Base-by-base conservation (phyloP, 495 filamentous ascomycete species). In the Endocarpon pusillum region DNA sequence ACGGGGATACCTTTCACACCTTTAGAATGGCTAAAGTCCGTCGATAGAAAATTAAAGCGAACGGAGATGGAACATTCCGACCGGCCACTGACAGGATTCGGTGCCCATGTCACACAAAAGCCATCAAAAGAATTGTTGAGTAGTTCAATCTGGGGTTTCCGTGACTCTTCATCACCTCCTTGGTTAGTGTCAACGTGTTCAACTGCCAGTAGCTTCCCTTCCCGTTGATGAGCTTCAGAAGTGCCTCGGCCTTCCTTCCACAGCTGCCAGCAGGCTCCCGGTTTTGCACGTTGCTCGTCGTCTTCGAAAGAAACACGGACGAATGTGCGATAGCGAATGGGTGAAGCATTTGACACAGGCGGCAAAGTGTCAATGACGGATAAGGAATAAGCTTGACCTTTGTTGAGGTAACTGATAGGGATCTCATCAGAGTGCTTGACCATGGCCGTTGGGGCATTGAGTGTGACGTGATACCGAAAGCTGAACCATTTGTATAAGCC, bases 381-480 rank as follows among this genome's bases (percentile, higher is more conserved):
- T 2, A 97, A 50, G 1, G 73, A 71, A 52, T 96, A 97, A 15
- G 80, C 76, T 55, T 96, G 87, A 6, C 86, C 86, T 55, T 97
- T 97, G 53, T 97, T 96, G 10, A 97, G 70, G 50, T 97, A 97
- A 0, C 85, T 92, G 10, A 96, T 71, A 0, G 89, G 89, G 26
- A 94, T 86, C 47, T 94, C 89, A 30, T 83, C 75, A 3, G 69
- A 48, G 40, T 79, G 68, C 47, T 78, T 91, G 43, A 92, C 73
- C 87, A 94, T 96, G n/a, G 87, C 87, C 1, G 87, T 94, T 10
- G 85, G 82, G 1, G 87, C 89, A 49, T 93, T 87, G 31, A 99
- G 59, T 0, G 83, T 84, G 24, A 82, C 75, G 47, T 82, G 75
- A 53, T 81, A 99, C 16, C 91, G 83, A 49, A 96, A 96, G 40